Base-by-base conservation (phyloP, 1,139 yeast genomes). In the Pneumocystis oryctolagi region DNA sequence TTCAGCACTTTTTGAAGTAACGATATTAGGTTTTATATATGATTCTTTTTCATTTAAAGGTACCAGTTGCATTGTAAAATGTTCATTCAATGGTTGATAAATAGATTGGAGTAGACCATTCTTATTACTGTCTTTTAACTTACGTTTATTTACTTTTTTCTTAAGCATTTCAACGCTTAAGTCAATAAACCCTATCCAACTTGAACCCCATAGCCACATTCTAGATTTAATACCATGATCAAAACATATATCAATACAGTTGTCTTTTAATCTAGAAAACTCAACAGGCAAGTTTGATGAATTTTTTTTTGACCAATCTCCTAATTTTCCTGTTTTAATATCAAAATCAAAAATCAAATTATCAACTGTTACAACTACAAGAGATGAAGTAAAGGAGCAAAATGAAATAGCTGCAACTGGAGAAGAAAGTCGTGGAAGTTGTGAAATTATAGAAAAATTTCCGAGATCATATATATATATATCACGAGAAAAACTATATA, bases 131-230 rank as follows among this genome's bases (percentile, higher is more conserved):
- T 47, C n/a, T 56, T 14, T 3, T 35, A 60, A n/a, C 12, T 31
- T 30, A 18, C 31, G 30, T 20, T 35, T 20, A 35, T 32, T 14
- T 70, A 74, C 3, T 68, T 73, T 42, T 71, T 73, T 16, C 82
- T 75, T 47, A 32, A 89, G 87, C 63, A 85, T 75, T 69, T 85
- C 83, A 64, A 79, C 73, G n/a, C 79, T 73, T 66, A 87, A 76
- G 72, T 90, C 92, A 62, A 92, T 80, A 71, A 80, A 87, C 8
- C 86, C 81, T 28, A 90, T 71, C 95, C 96, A 92, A 62, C 82
- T 81, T n/a, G 87, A 79, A 2, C 97, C 96, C 81, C 87, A 89
- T 28, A 89, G 73, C 97, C 97, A 90, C 34, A 86, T 76, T 59
- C 80, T 75, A 62, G 79, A 76, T 1, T 76, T 70, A 59, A 73